These are phyloP conservation scores for Salix viminalis DNA, from an alignment of 345 rosid genomes.

Conservation along the genomic window DNA sequence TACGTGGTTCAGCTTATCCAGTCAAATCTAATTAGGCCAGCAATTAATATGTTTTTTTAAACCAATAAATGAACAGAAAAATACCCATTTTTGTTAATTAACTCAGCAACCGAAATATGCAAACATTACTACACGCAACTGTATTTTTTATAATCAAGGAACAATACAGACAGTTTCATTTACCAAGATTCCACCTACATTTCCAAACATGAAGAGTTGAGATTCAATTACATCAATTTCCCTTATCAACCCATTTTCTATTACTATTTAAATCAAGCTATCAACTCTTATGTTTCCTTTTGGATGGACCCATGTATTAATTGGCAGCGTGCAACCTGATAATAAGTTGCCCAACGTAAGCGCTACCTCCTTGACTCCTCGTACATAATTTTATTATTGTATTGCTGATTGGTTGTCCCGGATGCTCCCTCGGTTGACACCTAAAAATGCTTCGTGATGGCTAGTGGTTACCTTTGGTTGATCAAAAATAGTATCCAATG, in stretches of 20 bases:
- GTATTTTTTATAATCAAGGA: no score
- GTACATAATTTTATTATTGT: not conserved
- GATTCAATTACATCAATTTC: not conserved
- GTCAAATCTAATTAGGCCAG: no score
- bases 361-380: not conserved
- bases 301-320: not conserved
- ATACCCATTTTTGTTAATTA: not conserved
- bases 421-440: not conserved
- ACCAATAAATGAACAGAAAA: not conserved
- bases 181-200: not conserved
- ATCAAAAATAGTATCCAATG: not conserved
- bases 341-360: not conserved
- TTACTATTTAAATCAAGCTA: not conserved
- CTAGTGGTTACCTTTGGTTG: not conserved
- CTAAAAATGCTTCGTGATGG: not conserved
- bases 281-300: not conserved
- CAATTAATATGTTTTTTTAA: no score
- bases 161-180: not conserved
- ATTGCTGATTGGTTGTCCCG: not conserved
- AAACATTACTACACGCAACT: not conserved
- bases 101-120: not conserved
- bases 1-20: no score
- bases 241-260: not conserved
- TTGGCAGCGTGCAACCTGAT: not conserved
- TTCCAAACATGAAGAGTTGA: not conserved